These are phyloP conservation scores for Acmispon strigosus DNA, from an alignment of 306 rosid species.

Conservation along the genomic window DNA sequence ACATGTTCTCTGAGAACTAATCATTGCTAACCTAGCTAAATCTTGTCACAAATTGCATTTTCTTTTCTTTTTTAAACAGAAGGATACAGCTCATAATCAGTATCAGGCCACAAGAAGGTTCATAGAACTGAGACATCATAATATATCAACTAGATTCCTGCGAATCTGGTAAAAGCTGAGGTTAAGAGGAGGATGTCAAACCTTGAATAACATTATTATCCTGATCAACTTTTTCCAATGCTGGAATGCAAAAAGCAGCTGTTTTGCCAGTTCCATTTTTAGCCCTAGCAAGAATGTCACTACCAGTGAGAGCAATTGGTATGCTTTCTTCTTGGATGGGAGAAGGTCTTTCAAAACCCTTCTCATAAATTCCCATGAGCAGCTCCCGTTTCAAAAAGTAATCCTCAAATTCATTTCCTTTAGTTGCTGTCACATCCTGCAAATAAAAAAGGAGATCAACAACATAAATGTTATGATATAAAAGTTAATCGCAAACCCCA, in stretches of 20 bases:
- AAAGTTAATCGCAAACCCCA: background rate
- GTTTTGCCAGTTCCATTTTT: conserved; percentile 99
- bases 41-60: background rate
- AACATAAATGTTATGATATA: conserved; percentile 2
- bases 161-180: background rate
- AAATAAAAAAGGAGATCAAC: conserved; percentile 16
- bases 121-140: background rate
- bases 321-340: conserved; percentile 99
- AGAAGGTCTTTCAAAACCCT: conserved; percentile 98
- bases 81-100: background rate
- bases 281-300: conserved; percentile 98
- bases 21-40: background rate
- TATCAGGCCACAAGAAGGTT: background rate
- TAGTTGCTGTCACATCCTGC: conserved; percentile 99
- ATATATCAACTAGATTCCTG: background rate
- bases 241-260: conserved; percentile 97
- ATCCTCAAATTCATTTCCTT: conserved; percentile 98
- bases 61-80: background rate
- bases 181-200: conserved; percentile 4
- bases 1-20: background rate
- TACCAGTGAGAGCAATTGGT: conserved; percentile 96
- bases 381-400: conserved; percentile 97
- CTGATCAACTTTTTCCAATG: conserved; percentile 96
- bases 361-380: conserved; percentile 98
- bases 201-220: conserved; percentile 92